Percentiles rank a stretch among this genome's conserved stretches.
phyloP scores from a whole-genome alignment of 495 filamentous ascomycete genomes.

The Staphylotrichum tortipilum region DNA sequence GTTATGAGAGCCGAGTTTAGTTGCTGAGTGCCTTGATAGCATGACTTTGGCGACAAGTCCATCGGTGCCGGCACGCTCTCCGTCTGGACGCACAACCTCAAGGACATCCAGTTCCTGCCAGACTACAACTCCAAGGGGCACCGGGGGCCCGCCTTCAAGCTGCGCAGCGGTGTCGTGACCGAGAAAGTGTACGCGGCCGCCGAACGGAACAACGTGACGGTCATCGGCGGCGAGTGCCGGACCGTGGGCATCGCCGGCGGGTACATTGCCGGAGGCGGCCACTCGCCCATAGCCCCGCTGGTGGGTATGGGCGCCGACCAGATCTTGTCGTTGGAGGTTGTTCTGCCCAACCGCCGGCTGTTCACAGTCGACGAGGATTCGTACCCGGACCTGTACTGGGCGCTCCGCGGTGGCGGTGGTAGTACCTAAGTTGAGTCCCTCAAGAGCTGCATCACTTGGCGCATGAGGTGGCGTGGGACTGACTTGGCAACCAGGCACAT shows the following conservation, averaged over 20 bases:
- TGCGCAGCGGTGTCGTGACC: slow-evolving; percentile 35
- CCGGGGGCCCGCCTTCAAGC: slow-evolving; percentile 35
- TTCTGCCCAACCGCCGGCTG: slow-evolving; percentile 48
- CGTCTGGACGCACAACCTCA: slow-evolving; percentile 51
- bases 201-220: slow-evolving; percentile 21
- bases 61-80: slow-evolving; percentile 45
- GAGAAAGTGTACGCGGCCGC: slow-evolving; percentile 40
- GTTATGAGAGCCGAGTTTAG: slow-evolving; percentile 30
- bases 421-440: too few relatives aligned
- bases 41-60: too few relatives aligned
- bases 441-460: too few relatives aligned
- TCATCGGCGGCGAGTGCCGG: not conserved
- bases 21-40: slow-evolving; percentile 46
- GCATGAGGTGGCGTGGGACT: too few relatives aligned
- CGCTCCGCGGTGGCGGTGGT: slow-evolving; percentile 48
- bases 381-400: slow-evolving; percentile 55
- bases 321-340: slow-evolving; percentile 43
- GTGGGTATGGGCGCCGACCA: slow-evolving; percentile 43
- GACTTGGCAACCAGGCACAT: too few relatives aligned
- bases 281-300: slow-evolving; percentile 31
- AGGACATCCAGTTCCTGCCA: slow-evolving; percentile 35
- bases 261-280: slow-evolving; percentile 44
- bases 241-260: slow-evolving; percentile 47
- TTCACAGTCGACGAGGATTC: slow-evolving; percentile 41
- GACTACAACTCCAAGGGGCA: slow-evolving; percentile 32